phyloP scores from a whole-genome alignment of 2,329 filamentous ascomycete species.

The Fusarium setosum region DNA sequence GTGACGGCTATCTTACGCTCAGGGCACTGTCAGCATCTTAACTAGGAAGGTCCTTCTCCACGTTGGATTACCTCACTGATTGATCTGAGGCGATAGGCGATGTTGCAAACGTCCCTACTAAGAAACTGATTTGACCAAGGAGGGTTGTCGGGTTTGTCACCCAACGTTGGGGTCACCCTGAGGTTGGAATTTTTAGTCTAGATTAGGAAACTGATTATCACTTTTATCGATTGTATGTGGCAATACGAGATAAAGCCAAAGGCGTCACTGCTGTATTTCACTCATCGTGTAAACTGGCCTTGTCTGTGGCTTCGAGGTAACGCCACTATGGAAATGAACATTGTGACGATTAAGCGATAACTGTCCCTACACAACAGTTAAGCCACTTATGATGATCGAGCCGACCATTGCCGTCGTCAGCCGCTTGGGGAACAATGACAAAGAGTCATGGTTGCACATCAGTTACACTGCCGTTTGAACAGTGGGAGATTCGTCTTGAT shows the following conservation, averaged over 20 bases:
- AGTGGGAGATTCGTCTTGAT: too few species aligned
- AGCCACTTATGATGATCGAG: too few species aligned
- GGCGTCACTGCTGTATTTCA: background rate
- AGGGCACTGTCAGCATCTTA: conserved; percentile 16
- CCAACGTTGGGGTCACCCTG: conserved; percentile 5
- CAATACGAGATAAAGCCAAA: background rate
- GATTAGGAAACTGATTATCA: background rate
- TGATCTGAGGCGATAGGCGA: too few species aligned
- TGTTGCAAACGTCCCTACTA: conserved; percentile 13
- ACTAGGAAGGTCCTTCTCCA: conserved; percentile 28
- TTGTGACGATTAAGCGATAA: background rate
- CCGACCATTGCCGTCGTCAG: conserved; percentile 19
- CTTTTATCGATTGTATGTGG: background rate
- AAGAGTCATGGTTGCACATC: background rate
- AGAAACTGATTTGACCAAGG: background rate
- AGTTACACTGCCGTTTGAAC: background rate
- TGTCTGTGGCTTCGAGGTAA: background rate
- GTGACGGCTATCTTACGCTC: conserved; percentile 14
- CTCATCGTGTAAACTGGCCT: background rate
- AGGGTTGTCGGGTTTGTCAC: conserved; percentile 12
- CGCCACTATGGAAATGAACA: background rate
- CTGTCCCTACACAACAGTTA: too few species aligned
- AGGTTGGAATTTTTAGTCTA: background rate
- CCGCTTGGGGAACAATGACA: conserved; percentile 1
- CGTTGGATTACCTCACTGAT: conserved; percentile 10